Conservation (phyloP, 2,329 filamentous ascomycete genomes). For the Aspergillus ochraceoroseus region DNA sequence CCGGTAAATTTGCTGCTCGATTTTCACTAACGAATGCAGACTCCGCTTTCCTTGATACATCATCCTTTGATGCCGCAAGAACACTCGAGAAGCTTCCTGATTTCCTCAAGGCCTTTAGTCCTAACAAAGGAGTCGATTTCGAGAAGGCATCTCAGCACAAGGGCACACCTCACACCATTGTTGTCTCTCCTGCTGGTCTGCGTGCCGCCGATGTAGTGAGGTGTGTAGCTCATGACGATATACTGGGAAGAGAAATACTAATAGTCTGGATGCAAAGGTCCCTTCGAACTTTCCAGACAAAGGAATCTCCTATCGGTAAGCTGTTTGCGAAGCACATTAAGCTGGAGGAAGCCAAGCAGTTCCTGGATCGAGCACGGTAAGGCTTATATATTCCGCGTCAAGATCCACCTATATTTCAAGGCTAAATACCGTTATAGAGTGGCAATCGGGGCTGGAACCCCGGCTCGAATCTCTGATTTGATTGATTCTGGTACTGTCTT, state of each 20-base stretch:
- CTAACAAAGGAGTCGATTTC: conserved; percentile 56
- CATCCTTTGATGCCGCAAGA: conserved; percentile 63
- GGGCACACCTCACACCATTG: conserved; percentile 75
- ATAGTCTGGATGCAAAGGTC: conserved; percentile 46
- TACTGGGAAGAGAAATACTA: neutral
- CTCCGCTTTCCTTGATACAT: conserved; percentile 72
- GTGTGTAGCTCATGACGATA: conserved; percentile 47
- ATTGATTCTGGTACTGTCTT: conserved; percentile 66
- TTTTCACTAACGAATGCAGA: conserved; percentile 47
- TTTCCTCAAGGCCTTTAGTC: conserved; percentile 63
- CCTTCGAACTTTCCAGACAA: conserved; percentile 71
- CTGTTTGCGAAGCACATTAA: conserved; percentile 99
- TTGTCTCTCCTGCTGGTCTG: conserved; percentile 79
- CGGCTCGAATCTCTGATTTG: conserved; percentile 73
- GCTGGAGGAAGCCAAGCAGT: conserved; percentile 74
- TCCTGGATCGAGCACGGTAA: conserved; percentile 60
- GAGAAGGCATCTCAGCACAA: conserved; percentile 62
- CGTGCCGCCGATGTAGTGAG: conserved; percentile 79
- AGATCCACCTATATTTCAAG: neutral
- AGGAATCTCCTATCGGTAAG: conserved; percentile 75
- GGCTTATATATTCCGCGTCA: conserved; percentile 4
- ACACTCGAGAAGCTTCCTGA: conserved; percentile 67
- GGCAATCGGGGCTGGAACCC: conserved; percentile 86
- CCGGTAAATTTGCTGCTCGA: neutral
- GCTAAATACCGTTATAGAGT: conserved; percentile 51